Conservation (phyloP, 2,329 filamentous ascomycete genomes). For the Oidium heveae region DNA sequence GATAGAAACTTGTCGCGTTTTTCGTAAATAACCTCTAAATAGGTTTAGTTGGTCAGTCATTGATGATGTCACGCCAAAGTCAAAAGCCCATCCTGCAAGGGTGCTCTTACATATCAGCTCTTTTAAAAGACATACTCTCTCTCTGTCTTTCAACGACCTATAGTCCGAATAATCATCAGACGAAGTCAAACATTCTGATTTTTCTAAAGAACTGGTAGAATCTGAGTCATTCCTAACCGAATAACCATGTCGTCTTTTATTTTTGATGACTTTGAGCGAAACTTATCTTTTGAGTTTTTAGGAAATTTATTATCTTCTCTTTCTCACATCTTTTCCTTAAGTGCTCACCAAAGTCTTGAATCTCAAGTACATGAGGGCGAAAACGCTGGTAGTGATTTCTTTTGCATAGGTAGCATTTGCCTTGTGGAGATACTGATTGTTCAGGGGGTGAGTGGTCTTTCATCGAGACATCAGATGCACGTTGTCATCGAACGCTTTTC, state of each 20-base stretch:
- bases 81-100: not conserved
- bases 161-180: not conserved
- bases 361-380: not conserved
- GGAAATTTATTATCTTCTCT: not conserved
- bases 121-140: not conserved
- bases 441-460: not conserved
- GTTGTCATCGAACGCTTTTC: not conserved
- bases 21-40: not conserved
- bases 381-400: not conserved
- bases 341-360: not conserved
- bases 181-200: not conserved
- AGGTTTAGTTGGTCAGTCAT: not conserved
- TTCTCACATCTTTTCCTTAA: not conserved
- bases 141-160: not conserved
- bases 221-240: not conserved
- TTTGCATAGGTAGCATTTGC: not conserved
- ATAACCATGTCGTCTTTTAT: not conserved
- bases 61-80: not conserved
- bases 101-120: not conserved
- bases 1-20: not conserved
- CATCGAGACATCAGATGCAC: not conserved
- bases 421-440: not conserved
- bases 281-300: not conserved
- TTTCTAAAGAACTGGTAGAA: not conserved
- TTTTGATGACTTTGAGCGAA: not conserved